Base-by-base conservation (phyloP, 352 stramenopile species). In the Pythium myriotylum region DNA sequence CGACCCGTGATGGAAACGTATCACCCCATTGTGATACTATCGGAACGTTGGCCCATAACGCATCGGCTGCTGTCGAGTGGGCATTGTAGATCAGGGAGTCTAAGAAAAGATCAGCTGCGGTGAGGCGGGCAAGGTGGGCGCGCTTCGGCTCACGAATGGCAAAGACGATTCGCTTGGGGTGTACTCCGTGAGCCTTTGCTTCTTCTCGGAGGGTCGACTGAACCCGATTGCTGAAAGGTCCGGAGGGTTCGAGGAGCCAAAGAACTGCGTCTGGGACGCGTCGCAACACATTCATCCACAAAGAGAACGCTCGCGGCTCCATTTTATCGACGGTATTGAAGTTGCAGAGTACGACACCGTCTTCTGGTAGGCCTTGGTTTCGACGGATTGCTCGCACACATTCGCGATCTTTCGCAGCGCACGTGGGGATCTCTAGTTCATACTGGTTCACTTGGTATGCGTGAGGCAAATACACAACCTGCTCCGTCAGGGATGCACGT, bases 311-410 rank as follows among this genome's bases (percentile, higher is more conserved):
- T 13, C 68, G 51, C 3, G 86, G 92, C 43, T 98, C 92, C 62
- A 98, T 97, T 62, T 98, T 98, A 84, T 96, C 94, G 45, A 97
- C 74, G 19, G 95, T 91, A 62, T 97, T 98, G 65, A 98, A 98
- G 62, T 97, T 97, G 52, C 87, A 95, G 65, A 97, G 96, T 3
- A 89, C 76, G 19, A 87, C 47, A 0, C 20, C 60, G 35, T 77
- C 48, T 0, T 0, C 10, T 8, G 80, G 78, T 4, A 89, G 66
- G 0, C 45, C 70, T 14, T 68, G 42, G 2, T 17, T n/a, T 4
- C 33, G 1, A 14, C 59, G 59, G 4, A 55, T 41, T 14, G 35
- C 14, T 4, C 19, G 43, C 27, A 59, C 19, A 17, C 55, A 61
- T 2, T 33, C 53, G 17, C 23, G 39, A 3, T 55, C 24, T 10